phyloP scores from a whole-genome alignment of 1,284 basidiomycete genomes.

The Fomitopsis pinicola region DNA sequence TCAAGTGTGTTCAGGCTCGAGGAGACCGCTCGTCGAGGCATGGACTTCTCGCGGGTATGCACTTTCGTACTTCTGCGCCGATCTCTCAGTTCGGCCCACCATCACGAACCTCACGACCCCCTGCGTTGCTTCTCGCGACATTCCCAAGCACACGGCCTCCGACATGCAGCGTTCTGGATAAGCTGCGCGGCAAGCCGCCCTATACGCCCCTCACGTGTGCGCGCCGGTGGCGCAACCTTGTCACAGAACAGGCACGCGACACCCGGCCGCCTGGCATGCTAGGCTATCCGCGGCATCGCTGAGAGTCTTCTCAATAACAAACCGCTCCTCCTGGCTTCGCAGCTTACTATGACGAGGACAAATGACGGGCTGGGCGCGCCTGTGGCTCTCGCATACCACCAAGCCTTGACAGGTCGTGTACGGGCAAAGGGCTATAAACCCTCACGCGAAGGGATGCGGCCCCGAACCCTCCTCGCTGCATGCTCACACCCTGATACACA shows the following conservation, averaged over 20 bases:
- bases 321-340: neutral
- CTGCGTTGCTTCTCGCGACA: neutral
- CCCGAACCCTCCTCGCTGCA: neutral
- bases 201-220: neutral
- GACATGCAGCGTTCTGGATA: neutral
- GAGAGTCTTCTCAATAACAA: conserved; percentile 1
- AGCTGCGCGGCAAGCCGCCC: neutral
- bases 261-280: neutral
- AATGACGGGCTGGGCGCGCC: neutral
- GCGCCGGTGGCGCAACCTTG: neutral
- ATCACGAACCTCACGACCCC: neutral
- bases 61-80: neutral
- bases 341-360: neutral
- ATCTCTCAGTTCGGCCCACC: neutral
- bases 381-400: neutral
- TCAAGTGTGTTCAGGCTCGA: too few species aligned
- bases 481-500: neutral
- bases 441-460: neutral
- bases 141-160: conserved; percentile 1
- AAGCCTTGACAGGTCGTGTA: neutral
- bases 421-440: neutral
- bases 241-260: neutral
- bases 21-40: too few species aligned
- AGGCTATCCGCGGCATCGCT: neutral
- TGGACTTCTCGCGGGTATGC: neutral